Evolutionary conservation across 2,329 filamentous ascomycete species (phyloP).

Genomic region (Plenodomus biglobosus): DNA sequence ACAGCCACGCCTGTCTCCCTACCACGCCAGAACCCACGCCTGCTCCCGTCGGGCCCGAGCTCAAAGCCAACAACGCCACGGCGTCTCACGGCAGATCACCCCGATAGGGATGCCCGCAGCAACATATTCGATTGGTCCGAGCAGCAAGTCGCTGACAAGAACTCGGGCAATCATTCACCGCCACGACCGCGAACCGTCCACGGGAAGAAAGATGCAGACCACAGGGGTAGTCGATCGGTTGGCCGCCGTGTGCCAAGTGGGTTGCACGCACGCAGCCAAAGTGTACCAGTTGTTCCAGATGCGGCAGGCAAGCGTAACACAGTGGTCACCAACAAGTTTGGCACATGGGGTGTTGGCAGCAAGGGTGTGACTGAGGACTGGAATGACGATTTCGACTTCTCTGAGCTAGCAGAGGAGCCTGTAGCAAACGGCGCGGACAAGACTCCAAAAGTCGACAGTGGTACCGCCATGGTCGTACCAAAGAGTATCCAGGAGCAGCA

Average conservation of each 20-base stretch:
- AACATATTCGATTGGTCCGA: constrained; percentile 81
- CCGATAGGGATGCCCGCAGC: constrained; percentile 55
- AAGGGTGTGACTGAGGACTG: constrained; percentile 83
- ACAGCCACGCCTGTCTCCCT: constrained; percentile 35
- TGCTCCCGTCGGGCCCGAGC: constrained; percentile 33
- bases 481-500: constrained; percentile 79
- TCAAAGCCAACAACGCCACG: constrained; percentile 45
- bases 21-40: constrained; percentile 36
- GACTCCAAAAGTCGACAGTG: constrained; percentile 49
- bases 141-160: constrained; percentile 62
- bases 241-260: constrained; percentile 69
- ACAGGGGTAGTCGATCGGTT: constrained; percentile 67
- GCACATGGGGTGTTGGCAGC: constrained; percentile 78
- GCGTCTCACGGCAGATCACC: constrained; percentile 38
- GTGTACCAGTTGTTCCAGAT: constrained; percentile 72
- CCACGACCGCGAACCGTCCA: constrained; percentile 73
- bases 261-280: constrained; percentile 76
- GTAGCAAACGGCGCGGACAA: constrained; percentile 34
- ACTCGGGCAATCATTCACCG: constrained; percentile 59
- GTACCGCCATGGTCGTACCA: constrained; percentile 68
- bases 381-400: constrained; percentile 87
- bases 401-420: constrained; percentile 51
- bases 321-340: constrained; percentile 68
- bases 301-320: constrained; percentile 54
- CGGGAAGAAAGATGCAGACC: constrained; percentile 71